Base-by-base conservation (phyloP, 495 filamentous ascomycete genomes). In the Massariosphaeria phaeospora region DNA sequence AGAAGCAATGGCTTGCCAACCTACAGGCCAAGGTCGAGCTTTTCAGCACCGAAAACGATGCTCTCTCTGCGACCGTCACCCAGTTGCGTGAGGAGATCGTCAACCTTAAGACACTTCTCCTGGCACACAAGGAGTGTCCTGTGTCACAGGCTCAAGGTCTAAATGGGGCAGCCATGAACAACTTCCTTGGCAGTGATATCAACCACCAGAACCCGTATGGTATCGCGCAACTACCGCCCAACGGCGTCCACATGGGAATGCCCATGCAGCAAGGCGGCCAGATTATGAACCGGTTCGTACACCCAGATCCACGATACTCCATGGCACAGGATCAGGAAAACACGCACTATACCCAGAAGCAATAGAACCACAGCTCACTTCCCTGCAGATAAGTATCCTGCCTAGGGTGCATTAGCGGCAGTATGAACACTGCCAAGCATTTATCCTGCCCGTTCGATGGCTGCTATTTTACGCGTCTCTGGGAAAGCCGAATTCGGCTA, bases 1-100 rank as follows among this genome's bases (percentile, higher is more conserved):
- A 98, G 77, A 98, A 98, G 75, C 93, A 97, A 67, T 98, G 93
- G 93, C 81, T 98, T 38, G 86, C 88, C 13, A 98, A 95, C 66
- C 79, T 98, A 2, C 93, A 98, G 70, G 80, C 79, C 20, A 98
- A 98, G 69, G 93, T 97, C 25, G 93, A 98, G 66, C 72, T 95
- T 36, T 97, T 86, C 65, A 88, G 82, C 33, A 82, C 76, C 3
- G 93, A 98, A 73, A 97, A 97, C 61, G 93, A 98, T 62, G 81
- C 80, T 4, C 78, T 98, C 43, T 87, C 84, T 17, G 77, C 82
- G 5, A 89, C 91, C 40, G 90, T 97, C 48, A 80, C 85, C 23
- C 78, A 83, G 53, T 74, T 98, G 1, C 82, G 91, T 30, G 93
- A 97, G 68, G 93, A 98, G 65, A 86, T 98, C 46, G 89, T 97